Percentiles rank a stretch among this genome's conserved stretches.
These are phyloP conservation scores for Atkinsonella texensis DNA, from an alignment of 2,329 filamentous ascomycete genomes.

Conservation along the genomic window DNA sequence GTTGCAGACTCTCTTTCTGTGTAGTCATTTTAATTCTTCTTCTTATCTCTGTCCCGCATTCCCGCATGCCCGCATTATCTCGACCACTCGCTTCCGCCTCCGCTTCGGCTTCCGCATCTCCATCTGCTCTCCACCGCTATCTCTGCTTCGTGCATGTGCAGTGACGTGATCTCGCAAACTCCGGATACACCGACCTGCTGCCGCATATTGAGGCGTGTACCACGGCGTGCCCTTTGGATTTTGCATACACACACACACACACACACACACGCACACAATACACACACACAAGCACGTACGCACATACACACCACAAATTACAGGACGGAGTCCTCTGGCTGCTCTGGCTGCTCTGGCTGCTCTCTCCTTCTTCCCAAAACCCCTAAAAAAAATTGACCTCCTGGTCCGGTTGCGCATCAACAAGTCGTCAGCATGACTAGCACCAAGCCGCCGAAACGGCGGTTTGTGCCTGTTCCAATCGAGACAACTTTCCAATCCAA, in stretches of 20 bases:
- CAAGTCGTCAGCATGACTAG: slow-evolving; percentile 22
- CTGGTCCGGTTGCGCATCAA: background rate
- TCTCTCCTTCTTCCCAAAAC: too few relatives aligned
- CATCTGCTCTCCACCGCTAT: background rate
- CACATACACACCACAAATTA: too few relatives aligned
- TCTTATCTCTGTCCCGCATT: background rate
- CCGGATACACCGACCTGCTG: slow-evolving; percentile 1
- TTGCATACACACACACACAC: background rate
- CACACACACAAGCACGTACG: too few relatives aligned
- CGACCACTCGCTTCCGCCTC: background rate
- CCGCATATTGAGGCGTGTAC: slow-evolving; percentile 1
- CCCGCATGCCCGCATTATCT: background rate
- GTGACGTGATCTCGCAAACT: background rate
- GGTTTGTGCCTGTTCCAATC: slow-evolving; percentile 58
- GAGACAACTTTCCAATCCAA: slow-evolving; percentile 57
- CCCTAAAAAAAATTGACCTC: background rate
- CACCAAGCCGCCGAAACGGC: slow-evolving; percentile 34
- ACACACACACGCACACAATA: too few relatives aligned
- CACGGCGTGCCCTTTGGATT: background rate
- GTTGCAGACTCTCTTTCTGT: background rate
- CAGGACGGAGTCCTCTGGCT: too few relatives aligned
- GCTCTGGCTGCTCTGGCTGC: too few relatives aligned
- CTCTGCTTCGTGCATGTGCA: background rate
- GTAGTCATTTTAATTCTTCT: background rate
- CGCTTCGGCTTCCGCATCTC: background rate